phyloP scores from a whole-genome alignment of 2,329 filamentous ascomycete species.

The Leptographium lundbergii region DNA sequence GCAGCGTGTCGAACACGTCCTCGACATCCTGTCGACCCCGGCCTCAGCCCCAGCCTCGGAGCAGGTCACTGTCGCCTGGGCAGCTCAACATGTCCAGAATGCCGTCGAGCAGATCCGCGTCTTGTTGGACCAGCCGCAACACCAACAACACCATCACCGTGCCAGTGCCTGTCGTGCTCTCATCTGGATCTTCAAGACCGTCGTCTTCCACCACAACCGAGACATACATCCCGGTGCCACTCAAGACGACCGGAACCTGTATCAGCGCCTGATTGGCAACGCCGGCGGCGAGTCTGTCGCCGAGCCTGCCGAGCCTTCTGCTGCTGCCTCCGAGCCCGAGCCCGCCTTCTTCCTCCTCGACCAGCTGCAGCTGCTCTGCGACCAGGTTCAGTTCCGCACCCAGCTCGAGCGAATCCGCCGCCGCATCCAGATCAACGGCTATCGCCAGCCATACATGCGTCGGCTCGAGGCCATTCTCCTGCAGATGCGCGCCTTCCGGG shows the following conservation, averaged over 20 bases:
- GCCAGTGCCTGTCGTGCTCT: slow-evolving; percentile 34
- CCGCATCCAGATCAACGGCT: slow-evolving; percentile 11
- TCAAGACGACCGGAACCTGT: slow-evolving; percentile 32
- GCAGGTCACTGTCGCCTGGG: slow-evolving; percentile 31
- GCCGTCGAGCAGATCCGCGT: slow-evolving; percentile 31
- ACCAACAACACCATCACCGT: slow-evolving; percentile 10
- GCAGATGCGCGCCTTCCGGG: slow-evolving; percentile 4
- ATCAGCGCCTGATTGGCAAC: slow-evolving; percentile 33
- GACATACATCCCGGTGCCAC: slow-evolving; percentile 21
- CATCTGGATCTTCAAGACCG: slow-evolving; percentile 32
- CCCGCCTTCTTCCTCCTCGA: slow-evolving; percentile 27
- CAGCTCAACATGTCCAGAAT: slow-evolving; percentile 31
- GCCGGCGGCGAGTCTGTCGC: slow-evolving; percentile 16
- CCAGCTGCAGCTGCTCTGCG: slow-evolving; percentile 29
- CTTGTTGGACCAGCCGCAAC: slow-evolving; percentile 13
- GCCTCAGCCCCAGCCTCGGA: neutral
- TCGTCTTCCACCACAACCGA: slow-evolving; percentile 26
- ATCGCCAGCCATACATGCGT: slow-evolving; percentile 9
- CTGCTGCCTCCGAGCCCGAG: slow-evolving; percentile 16
- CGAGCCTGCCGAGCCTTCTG: too few species aligned
- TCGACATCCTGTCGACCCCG: slow-evolving; percentile 23
- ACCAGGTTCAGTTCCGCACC: slow-evolving; percentile 30
- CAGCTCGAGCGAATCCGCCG: slow-evolving; percentile 20
- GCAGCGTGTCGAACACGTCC: slow-evolving; percentile 33
- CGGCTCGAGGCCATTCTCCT: slow-evolving; percentile 7